Evolutionary conservation across 192 early-diverging fungal genomes (phyloP), one percentile per base, ranked within the genome.

Genomic region (Entrophospora sp.): DNA sequence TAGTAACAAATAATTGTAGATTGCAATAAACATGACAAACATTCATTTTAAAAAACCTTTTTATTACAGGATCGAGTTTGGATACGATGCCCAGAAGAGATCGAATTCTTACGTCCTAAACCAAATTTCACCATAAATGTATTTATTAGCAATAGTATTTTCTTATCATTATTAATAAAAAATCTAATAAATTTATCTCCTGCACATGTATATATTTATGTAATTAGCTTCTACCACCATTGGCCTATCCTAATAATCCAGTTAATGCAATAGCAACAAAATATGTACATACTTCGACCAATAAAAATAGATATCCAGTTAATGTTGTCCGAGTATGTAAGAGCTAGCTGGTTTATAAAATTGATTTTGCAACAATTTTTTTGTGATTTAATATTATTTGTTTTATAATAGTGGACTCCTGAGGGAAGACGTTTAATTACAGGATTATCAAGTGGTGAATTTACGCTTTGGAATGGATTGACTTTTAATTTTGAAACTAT

Each of bases 401-500:
- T 38, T 1, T 20, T 32, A 8, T 42, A 62, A 14, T 48, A 90
- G 82, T 99, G 95, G 95, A 96, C 91, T 14, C 96, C 96, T 0
- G 96, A 99, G 71, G 95, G 95, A 18, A 77, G 96, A 18, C 83
- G 95, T 31, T 73, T 99, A 9, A 89, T 96, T 14, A 96, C 96
- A 2, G 96, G 94, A 9, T 88, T 93, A 0, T 91, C 92, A 0
- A 87, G 82, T 67, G 96, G 96, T 12, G 95, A 97, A 73, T 93
- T 99, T 60, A 99, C 95, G 3, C 74, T 96, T 27, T 99, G 96
- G 96, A 96, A 93, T 70, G 95, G 95, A 2, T 77, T 96, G 24
- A 94, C 91, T 0, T 97, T 99, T 69, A 99, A 99, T 71, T 99
- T 97, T 74, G 96, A 97, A 67, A 97, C 92, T 12, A 95, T 95